These are phyloP conservation scores for Pseudogymnoascus sp. DNA, from an alignment of 2,329 filamentous ascomycete species.

Conservation along the genomic window DNA sequence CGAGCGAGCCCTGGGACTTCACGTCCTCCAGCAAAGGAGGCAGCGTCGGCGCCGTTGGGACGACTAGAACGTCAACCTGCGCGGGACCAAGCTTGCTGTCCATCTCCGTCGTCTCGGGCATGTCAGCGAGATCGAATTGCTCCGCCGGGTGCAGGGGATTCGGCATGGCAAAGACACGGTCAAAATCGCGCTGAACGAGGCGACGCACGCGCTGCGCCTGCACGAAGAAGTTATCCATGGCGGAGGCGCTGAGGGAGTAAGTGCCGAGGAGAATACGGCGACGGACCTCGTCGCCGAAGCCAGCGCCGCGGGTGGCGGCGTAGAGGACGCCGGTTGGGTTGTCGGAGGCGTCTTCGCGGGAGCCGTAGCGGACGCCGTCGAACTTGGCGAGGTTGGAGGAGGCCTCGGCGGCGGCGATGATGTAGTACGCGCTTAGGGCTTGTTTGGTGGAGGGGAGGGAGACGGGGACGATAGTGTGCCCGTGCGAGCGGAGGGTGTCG, in stretches of 20 bases:
- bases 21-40: constrained; percentile 59
- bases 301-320: constrained; percentile 61
- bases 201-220: constrained; percentile 83
- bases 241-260: constrained; percentile 81
- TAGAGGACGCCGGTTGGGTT: constrained; percentile 62
- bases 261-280: constrained; percentile 81
- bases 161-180: constrained; percentile 60
- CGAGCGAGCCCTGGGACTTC: constrained; percentile 46
- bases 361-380: constrained; percentile 88
- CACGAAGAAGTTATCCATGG: constrained; percentile 94
- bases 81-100: constrained; percentile 48
- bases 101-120: constrained; percentile 36
- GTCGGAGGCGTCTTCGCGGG: constrained; percentile 33
- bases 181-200: constrained; percentile 79
- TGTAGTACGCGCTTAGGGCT: constrained; percentile 88
- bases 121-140: constrained; percentile 52
- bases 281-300: constrained; percentile 79
- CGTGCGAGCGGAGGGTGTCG: constrained; percentile 49
- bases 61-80: constrained; percentile 78
- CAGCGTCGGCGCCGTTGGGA: constrained; percentile 74
- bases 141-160: constrained; percentile 57
- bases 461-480: constrained; percentile 65
- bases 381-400: constrained; percentile 95
- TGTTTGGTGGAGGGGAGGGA: constrained; percentile 76
- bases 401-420: constrained; percentile 89